These are phyloP conservation scores for Phytopythium ostracodes DNA, from an alignment of 352 stramenopile species.

Conservation along the genomic window DNA sequence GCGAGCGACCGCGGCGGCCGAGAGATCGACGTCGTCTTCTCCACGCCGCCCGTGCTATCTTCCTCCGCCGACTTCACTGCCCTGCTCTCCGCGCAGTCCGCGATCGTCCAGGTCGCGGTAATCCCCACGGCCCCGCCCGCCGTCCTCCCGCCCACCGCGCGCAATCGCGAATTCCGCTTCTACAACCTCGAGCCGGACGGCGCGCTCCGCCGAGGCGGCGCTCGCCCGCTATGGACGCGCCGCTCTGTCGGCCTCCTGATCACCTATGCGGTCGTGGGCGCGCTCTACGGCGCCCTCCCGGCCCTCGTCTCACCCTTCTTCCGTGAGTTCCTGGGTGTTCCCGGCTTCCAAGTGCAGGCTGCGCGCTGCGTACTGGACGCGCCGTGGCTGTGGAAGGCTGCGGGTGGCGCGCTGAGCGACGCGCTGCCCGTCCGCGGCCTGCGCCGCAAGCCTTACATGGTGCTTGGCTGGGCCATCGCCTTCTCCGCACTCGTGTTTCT, in stretches of 20 bases:
- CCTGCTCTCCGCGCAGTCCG: neutral
- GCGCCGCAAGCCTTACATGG: conserved; percentile 63
- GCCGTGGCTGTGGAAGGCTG: conserved; percentile 63
- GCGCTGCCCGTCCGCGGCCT: conserved; percentile 55
- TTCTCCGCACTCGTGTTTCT: conserved; percentile 33
- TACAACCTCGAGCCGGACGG: conserved; percentile 65
- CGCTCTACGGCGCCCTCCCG: conserved; percentile 65
- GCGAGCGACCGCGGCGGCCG: conserved; percentile 18
- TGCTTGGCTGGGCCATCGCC: conserved; percentile 53
- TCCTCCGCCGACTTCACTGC: neutral
- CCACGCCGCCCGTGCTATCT: neutral
- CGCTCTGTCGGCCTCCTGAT: conserved; percentile 52
- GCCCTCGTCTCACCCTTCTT: conserved; percentile 50
- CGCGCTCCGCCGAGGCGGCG: conserved; percentile 54
- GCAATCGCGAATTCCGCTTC: conserved; percentile 37
- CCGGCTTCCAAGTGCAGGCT: conserved; percentile 55
- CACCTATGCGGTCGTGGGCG: conserved; percentile 65
- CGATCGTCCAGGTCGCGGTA: neutral
- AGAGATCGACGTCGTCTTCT: neutral
- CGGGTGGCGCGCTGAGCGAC: conserved; percentile 61
- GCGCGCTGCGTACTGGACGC: conserved; percentile 48
- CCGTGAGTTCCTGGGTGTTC: conserved; percentile 55
- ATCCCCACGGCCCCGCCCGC: neutral
- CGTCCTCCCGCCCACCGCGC: neutral
- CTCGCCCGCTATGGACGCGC: conserved; percentile 39